phyloP scores from a whole-genome alignment of 345 rosid species.

The Eucalyptus virginea region DNA sequence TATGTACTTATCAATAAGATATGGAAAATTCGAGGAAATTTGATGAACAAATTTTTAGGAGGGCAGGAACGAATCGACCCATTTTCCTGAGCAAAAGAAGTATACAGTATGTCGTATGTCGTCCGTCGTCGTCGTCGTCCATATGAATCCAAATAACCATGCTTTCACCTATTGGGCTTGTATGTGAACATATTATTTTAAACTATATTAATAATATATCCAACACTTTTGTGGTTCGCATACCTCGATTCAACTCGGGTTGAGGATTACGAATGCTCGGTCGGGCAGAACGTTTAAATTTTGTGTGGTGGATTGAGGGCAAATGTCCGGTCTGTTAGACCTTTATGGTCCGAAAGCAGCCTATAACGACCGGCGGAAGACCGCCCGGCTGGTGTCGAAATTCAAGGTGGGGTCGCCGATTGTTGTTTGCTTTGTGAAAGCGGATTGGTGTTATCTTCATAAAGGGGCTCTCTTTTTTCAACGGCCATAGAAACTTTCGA shows the following conservation, averaged over 20 bases:
- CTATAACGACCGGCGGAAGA: not conserved
- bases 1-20: not conserved
- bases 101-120: not conserved
- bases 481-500: not conserved
- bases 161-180: no score
- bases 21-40: not conserved
- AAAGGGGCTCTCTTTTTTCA: no score
- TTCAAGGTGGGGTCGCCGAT: not conserved
- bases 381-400: not conserved
- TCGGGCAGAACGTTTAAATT: not conserved
- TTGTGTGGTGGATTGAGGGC: not conserved
- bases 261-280: not conserved
- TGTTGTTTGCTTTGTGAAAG: not conserved
- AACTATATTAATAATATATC: no score
- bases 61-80: no score
- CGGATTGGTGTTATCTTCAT: not conserved
- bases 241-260: not conserved
- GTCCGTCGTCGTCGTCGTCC: accelerated
- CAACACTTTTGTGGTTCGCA: not conserved
- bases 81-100: not conserved
- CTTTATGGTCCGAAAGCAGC: not conserved
- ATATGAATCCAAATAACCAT: no score
- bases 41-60: not conserved
- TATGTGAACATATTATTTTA: no score
- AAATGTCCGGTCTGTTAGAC: not conserved